Base-by-base conservation (phyloP, 2,329 filamentous ascomycete species). In the Claviceps citrina region DNA sequence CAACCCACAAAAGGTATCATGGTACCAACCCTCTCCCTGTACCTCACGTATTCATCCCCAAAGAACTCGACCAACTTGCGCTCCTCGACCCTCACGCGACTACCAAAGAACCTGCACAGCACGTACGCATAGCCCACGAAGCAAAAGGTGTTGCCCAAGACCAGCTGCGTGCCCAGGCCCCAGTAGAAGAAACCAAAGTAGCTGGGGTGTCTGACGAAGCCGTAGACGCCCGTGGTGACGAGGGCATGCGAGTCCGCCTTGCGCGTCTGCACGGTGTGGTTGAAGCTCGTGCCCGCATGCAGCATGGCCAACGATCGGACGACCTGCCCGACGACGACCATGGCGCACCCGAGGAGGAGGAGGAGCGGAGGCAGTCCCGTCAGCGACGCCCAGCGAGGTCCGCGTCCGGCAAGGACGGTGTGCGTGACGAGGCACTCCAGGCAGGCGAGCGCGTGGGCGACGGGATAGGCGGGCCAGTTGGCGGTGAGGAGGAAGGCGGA, bases 101-200 rank as follows among this genome's bases (percentile, higher is more conserved):
- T 63, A 13, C 67, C 70, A 56, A 98, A 98, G 59, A 98, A 98
- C 44, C 65, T 69, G 84, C 84, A 95, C 49, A 98, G 59, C 13
- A 93, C 81, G 7, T 70, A 57, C 0, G 74, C 62, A 64, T 93
- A 96, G 2, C 62, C 81, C 6, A 78, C 49, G 42, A 93, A 76
- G 56, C 85, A 93, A 2, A 93, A 48, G 7, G 72, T 62, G 60
- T 98, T 98, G 15, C 89, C 89, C 47, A 95, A 68, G 40, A 93
- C 76, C 32, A 96, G 55, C 66, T 98, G 91, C 10, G 87, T 94
- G 5, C 91, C 91, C n/a, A 96, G 54, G 0, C 84, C 85, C 89
- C 89, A 98, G 78, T 86, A 96, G 61, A 94, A 98, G 65, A 95
- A 98, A 3, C 89, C 91, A 64, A 96, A 95, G 62, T 98, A 98